Conservation (phyloP, 345 rosid genomes). For the Hibiscus tridactylites region DNA sequence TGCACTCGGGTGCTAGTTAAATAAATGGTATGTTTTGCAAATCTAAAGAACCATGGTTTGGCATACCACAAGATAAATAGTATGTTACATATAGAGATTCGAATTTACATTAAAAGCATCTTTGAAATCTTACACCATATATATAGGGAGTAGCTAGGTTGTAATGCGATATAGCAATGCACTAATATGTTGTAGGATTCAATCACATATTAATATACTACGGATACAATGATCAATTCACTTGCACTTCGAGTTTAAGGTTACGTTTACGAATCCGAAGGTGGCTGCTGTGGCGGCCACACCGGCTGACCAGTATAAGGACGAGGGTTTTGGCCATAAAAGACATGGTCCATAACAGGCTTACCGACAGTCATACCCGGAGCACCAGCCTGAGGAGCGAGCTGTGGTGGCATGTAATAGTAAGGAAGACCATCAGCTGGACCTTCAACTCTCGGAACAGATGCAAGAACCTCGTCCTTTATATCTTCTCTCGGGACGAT, state of each 20-base stretch:
- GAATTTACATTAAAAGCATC: not conserved
- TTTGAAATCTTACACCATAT: not conserved
- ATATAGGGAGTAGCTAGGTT: not conserved
- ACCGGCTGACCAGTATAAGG: conserved; percentile 62
- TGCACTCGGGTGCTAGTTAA: not conserved
- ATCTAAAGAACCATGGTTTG: not conserved
- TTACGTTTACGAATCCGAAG: conserved; percentile 36
- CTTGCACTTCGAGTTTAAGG: not conserved
- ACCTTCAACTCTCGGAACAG: conserved; percentile 48
- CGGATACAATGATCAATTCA: not conserved
- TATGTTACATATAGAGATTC: not conserved
- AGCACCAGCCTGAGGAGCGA: conserved; percentile 49
- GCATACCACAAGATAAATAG: not conserved
- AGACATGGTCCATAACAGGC: conserved; percentile 54
- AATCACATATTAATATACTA: not conserved
- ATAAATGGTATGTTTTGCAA: not conserved
- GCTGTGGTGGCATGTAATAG: conserved; percentile 66
- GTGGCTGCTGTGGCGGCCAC: conserved; percentile 66
- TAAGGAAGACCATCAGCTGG: conserved; percentile 65
- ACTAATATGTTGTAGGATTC: not conserved
- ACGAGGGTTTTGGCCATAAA: conserved; percentile 44
- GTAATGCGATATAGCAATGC: not conserved
- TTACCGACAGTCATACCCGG: conserved; percentile 82
- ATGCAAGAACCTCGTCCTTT: conserved; percentile 65
- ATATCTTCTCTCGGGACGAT: conserved; percentile 92